These are phyloP conservation scores for Starmerella bacillaris DNA, from an alignment of 805 yeast genomes.

Conservation along the genomic window DNA sequence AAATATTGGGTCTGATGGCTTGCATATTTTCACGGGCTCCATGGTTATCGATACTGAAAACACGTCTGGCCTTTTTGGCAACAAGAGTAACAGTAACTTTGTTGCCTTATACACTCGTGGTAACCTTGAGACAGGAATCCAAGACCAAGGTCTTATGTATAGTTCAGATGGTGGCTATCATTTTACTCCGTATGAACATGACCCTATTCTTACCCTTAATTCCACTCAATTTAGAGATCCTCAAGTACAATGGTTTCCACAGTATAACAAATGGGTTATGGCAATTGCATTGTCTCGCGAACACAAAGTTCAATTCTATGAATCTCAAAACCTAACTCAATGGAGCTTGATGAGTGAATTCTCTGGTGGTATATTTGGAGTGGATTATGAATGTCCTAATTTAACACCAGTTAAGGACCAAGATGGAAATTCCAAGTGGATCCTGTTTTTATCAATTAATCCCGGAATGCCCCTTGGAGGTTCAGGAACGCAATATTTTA, in stretches of 20 bases:
- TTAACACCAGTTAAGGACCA: constrained; percentile 22
- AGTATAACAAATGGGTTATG: constrained; percentile 11
- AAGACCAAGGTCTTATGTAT: constrained; percentile 24
- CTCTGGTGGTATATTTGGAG: constrained; percentile 18
- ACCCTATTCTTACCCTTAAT: constrained; percentile 22
- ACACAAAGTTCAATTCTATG: constrained; percentile 12
- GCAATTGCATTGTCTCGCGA: constrained; percentile 11
- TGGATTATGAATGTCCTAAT: constrained; percentile 30
- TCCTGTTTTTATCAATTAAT: constrained; percentile 26
- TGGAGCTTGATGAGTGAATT: constrained; percentile 11
- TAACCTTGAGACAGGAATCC: constrained; percentile 3
- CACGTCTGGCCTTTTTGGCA: constrained; percentile 22
- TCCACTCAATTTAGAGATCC: constrained; percentile 14
- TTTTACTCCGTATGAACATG: constrained; percentile 20
- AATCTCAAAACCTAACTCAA: constrained; percentile 8
- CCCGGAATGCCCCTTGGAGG: constrained; percentile 30
- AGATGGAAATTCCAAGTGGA: constrained; percentile 22
- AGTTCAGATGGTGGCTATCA: constrained; percentile 26
- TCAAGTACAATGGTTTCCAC: constrained; percentile 13
- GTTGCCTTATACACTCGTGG: constrained; percentile 26
- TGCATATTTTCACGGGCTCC: constrained; percentile 26
- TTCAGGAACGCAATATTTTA: constrained; percentile 26
- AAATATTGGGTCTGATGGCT: constrained; percentile 18
- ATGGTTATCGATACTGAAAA: constrained; percentile 26
- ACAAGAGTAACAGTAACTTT: constrained; percentile 19